Percentiles rank a stretch among this genome's conserved stretches.
Conservation (phyloP, 2,329 filamentous ascomycete genomes). For the Curvularia lunata region DNA sequence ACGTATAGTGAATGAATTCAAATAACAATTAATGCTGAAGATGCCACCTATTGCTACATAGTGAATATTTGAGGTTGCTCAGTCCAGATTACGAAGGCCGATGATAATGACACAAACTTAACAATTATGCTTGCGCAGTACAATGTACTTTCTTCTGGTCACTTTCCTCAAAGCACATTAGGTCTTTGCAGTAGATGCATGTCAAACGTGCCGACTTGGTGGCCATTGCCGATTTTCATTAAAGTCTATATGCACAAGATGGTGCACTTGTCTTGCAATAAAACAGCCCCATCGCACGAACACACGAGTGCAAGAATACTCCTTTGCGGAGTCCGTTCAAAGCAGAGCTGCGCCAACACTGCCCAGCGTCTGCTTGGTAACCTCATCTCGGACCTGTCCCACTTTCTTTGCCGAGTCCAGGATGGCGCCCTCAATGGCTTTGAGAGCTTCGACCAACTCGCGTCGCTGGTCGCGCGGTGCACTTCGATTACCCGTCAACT, state of each 20-base stretch:
- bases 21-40: not conserved
- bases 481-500: constrained; percentile 47
- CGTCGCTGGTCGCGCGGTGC: constrained; percentile 49
- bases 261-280: not conserved
- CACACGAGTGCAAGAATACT: no score
- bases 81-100: not conserved
- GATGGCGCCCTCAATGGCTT: constrained; percentile 58
- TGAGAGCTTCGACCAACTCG: constrained; percentile 55
- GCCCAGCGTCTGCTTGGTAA: constrained; percentile 53
- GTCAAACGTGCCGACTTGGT: not conserved
- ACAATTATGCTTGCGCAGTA: not conserved
- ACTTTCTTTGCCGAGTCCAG: constrained; percentile 56
- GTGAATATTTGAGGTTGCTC: not conserved
- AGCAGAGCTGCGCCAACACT: constrained; percentile 40
- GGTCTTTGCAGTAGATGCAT: not conserved
- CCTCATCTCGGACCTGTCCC: constrained; percentile 55
- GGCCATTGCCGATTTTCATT: not conserved
- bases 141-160: not conserved
- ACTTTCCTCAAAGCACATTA: not conserved
- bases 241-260: not conserved
- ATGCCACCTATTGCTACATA: not conserved
- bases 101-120: not conserved
- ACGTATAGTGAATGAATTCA: not conserved
- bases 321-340: constrained; percentile 13
- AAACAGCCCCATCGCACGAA: not conserved